These are phyloP conservation scores for Amoeboaphelidium protococcarum DNA, from an alignment of 371 early-diverging fungal species.

Conservation along the genomic window DNA sequence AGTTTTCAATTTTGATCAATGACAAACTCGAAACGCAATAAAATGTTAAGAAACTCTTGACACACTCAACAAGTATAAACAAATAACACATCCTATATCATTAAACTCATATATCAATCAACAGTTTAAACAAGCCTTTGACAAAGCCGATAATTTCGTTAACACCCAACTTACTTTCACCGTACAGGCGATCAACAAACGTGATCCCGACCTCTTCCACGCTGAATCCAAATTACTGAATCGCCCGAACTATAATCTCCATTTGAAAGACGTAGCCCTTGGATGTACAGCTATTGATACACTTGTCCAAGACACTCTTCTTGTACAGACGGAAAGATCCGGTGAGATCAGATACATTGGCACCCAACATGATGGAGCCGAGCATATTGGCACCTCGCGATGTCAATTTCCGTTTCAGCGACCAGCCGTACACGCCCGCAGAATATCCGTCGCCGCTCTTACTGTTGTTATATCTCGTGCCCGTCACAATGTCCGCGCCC, in stretches of 20 bases:
- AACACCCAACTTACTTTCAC: slow-evolving; percentile 80
- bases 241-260: slow-evolving; percentile 97
- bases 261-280: slow-evolving; percentile 98
- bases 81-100: no score
- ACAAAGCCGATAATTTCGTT: slow-evolving; percentile 78
- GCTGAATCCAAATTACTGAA: slow-evolving; percentile 43
- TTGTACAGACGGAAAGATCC: slow-evolving; percentile 93
- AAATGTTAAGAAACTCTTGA: no score
- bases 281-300: slow-evolving; percentile 61
- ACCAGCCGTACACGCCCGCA: slow-evolving; percentile 97
- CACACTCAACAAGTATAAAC: no score
- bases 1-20: no score
- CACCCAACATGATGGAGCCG: slow-evolving; percentile 66
- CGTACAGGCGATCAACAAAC: slow-evolving; percentile 89
- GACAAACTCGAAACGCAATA: no score
- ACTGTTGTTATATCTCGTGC: not conserved
- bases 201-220: slow-evolving; percentile 73
- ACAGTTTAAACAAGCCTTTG: slow-evolving; percentile 61
- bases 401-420: slow-evolving; percentile 81
- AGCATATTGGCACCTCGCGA: slow-evolving; percentile 93
- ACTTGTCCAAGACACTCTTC: slow-evolving; percentile 51
- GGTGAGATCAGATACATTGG: slow-evolving; percentile 83
- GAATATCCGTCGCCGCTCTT: slow-evolving; percentile 26
- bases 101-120: slow-evolving; percentile 16
- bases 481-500: slow-evolving; percentile 2